Conservation (phyloP, 495 filamentous ascomycete genomes). For the Tuber melanosporum region DNA sequence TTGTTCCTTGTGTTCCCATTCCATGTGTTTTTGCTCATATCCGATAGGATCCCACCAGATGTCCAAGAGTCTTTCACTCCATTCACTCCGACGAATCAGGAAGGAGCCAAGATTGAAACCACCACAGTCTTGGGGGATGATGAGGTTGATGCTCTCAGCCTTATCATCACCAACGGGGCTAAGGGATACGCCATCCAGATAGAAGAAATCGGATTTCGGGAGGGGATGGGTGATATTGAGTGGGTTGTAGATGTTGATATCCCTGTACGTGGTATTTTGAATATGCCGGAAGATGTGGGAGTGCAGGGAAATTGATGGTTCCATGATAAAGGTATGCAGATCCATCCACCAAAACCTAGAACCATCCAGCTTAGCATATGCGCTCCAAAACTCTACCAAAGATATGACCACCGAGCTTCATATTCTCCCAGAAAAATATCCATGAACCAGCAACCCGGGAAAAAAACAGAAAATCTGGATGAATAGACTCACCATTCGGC, state of each 20-base stretch:
- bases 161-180: constrained; percentile 70
- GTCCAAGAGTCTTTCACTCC: constrained; percentile 88
- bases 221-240: constrained; percentile 86
- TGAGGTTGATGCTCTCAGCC: constrained; percentile 68
- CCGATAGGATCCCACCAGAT: constrained; percentile 98
- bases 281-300: constrained; percentile 82
- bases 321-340: constrained; percentile 97
- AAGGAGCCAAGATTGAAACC: constrained; percentile 98
- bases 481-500: constrained; percentile 77
- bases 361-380: neutral
- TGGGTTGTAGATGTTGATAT: constrained; percentile 94
- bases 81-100: constrained; percentile 74
- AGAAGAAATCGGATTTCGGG: constrained; percentile 48
- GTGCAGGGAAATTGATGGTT: constrained; percentile 84
- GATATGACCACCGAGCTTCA: neutral
- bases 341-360: constrained; percentile 98
- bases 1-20: constrained; percentile 99
- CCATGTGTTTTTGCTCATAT: constrained; percentile 98
- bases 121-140: constrained; percentile 87
- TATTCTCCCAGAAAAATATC: neutral
- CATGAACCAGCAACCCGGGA: neutral
- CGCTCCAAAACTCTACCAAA: neutral
- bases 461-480: constrained; percentile 13
- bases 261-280: constrained; percentile 71
- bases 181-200: constrained; percentile 65